phyloP scores from a whole-genome alignment of 2,329 filamentous ascomycete genomes.

The Trichophyton verrucosum region DNA sequence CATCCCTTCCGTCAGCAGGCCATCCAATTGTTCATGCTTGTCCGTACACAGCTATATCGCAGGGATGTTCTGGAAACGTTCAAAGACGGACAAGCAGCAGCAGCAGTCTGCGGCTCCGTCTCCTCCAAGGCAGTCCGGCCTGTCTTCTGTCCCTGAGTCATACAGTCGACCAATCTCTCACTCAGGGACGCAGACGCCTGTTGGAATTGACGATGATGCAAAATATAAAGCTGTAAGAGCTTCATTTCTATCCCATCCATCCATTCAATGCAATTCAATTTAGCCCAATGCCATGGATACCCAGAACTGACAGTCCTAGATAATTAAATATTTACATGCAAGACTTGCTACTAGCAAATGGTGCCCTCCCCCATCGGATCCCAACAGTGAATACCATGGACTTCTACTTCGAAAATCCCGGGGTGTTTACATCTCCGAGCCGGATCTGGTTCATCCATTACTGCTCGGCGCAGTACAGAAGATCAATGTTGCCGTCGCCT shows the following conservation, averaged over 20 bases:
- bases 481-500: constrained; percentile 36
- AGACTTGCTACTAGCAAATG: constrained; percentile 19
- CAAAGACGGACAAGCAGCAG: not conserved
- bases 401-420: constrained; percentile 31
- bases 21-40: not conserved
- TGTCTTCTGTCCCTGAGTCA: constrained; percentile 6
- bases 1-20: not conserved
- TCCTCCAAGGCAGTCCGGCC: constrained; percentile 11
- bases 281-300: not conserved
- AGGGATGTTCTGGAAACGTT: constrained; percentile 13
- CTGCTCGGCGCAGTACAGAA: constrained; percentile 34
- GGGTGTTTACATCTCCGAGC: constrained; percentile 33
- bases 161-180: constrained; percentile 10
- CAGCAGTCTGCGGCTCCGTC: constrained; percentile 7
- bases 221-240: constrained; percentile 17
- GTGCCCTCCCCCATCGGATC: constrained; percentile 14
- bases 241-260: not conserved
- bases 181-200: constrained; percentile 8
- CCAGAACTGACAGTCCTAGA: constrained; percentile 14
- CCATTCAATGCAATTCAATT: not conserved
- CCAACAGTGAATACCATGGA: constrained; percentile 18
- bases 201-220: constrained; percentile 18
- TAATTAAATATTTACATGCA: constrained; percentile 21
- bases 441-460: constrained; percentile 26
- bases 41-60: constrained; percentile 4